Evolutionary conservation across 2,329 filamentous ascomycete species (phyloP).

Genomic region (Periglandula ipomoeae): DNA sequence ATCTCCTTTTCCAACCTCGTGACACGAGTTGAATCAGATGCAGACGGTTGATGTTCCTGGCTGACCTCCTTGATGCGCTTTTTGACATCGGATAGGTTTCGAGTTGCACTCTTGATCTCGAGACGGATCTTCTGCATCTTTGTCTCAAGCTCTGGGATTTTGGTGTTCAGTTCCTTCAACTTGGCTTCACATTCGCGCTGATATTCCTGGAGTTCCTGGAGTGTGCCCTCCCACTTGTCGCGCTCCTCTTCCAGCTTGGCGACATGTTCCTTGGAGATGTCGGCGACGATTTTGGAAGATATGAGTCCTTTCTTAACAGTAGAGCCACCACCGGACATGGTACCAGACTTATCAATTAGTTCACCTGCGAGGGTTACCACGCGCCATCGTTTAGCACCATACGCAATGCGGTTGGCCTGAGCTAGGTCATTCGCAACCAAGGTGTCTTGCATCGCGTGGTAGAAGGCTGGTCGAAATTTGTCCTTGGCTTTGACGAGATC

Average conservation of each 20-base stretch:
- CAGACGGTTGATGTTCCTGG: slow-evolving; percentile 71
- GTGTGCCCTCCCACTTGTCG: slow-evolving; percentile 74
- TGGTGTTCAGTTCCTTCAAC: slow-evolving; percentile 62
- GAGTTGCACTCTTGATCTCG: slow-evolving; percentile 78
- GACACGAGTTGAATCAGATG: slow-evolving; percentile 68
- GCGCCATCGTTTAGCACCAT: slow-evolving; percentile 86
- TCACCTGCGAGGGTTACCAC: slow-evolving; percentile 94
- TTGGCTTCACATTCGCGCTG: slow-evolving; percentile 70
- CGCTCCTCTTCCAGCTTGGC: slow-evolving; percentile 78
- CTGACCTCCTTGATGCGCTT: slow-evolving; percentile 78
- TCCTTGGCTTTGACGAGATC: slow-evolving; percentile 87
- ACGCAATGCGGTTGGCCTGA: slow-evolving; percentile 96
- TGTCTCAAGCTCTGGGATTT: slow-evolving; percentile 79
- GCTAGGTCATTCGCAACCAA: slow-evolving; percentile 84
- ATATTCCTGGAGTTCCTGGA: slow-evolving; percentile 75
- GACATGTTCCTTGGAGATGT: slow-evolving; percentile 82
- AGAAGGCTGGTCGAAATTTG: slow-evolving; percentile 83
- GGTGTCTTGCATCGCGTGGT: slow-evolving; percentile 90
- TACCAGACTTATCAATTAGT: slow-evolving; percentile 95
- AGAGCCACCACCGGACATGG: slow-evolving; percentile 94
- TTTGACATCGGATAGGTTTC: slow-evolving; percentile 75
- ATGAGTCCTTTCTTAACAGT: slow-evolving; percentile 87
- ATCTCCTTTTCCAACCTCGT: slow-evolving; percentile 70
- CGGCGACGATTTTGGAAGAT: slow-evolving; percentile 89
- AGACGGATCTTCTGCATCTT: slow-evolving; percentile 84